These are phyloP conservation scores for Populus alba DNA, from an alignment of 345 rosid genomes.

Conservation along the genomic window DNA sequence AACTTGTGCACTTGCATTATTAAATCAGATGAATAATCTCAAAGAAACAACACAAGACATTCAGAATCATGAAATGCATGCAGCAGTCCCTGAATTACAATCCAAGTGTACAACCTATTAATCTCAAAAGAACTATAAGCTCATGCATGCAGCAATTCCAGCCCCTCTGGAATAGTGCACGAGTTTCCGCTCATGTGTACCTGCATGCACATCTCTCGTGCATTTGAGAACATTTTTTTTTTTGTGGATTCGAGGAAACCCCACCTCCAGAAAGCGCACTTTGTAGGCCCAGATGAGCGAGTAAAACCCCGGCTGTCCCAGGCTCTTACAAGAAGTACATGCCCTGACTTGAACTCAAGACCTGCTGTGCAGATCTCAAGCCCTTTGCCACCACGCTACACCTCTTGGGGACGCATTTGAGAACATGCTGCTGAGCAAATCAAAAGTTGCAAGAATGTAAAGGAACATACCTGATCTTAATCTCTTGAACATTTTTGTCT, in stretches of 20 bases:
- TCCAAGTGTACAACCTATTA: not conserved
- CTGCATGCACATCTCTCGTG: not conserved
- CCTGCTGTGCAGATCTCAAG: too few relatives aligned
- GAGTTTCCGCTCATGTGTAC: not conserved
- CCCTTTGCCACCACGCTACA: too few relatives aligned
- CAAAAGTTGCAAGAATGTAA: not conserved
- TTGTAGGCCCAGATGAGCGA: too few relatives aligned
- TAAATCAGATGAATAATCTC: not conserved
- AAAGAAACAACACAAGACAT: not conserved
- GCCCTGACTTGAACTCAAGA: too few relatives aligned
- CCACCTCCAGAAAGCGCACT: too few relatives aligned
- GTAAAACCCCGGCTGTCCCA: too few relatives aligned
- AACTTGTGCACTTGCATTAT: not conserved
- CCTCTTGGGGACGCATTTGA: too few relatives aligned
- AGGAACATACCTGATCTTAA: slow-evolving; percentile 46
- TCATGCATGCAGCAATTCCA: not conserved
- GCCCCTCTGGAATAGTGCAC: not conserved
- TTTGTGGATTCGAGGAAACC: too few relatives aligned
- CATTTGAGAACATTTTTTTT: not conserved
- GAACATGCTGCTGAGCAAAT: not conserved
- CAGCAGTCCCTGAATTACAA: not conserved
- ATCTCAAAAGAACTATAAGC: not conserved
- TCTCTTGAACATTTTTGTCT: slow-evolving; percentile 49
- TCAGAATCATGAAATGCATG: not conserved
- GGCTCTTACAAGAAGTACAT: too few relatives aligned